A percentile compares a stretch with the other conserved stretches of the same genome.
These are phyloP conservation scores for Boletus insuetus DNA, from an alignment of 768 basidiomycete species.

Conservation along the genomic window DNA sequence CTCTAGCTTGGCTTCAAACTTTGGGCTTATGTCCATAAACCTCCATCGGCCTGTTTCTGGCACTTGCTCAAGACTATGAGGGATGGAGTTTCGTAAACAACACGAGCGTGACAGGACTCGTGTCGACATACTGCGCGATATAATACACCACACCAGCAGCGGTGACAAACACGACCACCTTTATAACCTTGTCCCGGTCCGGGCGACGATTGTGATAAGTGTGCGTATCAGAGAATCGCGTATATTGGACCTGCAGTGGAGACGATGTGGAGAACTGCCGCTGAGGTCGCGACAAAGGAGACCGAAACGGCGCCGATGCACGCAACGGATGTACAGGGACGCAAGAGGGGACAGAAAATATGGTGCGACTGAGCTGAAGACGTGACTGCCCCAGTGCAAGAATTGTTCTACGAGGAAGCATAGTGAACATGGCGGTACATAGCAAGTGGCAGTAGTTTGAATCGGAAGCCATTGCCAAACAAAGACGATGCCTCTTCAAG, in stretches of 20 bases:
- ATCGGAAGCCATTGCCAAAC: slow-evolving; percentile 13
- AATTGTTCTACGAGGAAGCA: not conserved
- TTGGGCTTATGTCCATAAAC: slow-evolving; percentile 76
- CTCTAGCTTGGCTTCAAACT: slow-evolving; percentile 54
- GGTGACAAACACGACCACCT: slow-evolving; percentile 17
- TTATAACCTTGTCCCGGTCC: slow-evolving; percentile 8
- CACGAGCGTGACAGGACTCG: not conserved
- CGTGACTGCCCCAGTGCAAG: slow-evolving; percentile 3
- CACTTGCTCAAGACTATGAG: slow-evolving; percentile 71
- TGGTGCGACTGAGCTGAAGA: not conserved
- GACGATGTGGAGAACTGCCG: slow-evolving; percentile 23
- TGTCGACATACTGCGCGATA: slow-evolving; percentile 28
- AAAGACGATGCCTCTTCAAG: not conserved
- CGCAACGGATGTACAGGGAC: not conserved
- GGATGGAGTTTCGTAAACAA: not conserved
- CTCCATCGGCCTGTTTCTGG: slow-evolving; percentile 85
- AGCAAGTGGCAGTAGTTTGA: not conserved
- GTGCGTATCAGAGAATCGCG: slow-evolving; percentile 22
- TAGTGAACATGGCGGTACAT: slow-evolving; percentile 9
- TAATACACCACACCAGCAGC: slow-evolving; percentile 25
- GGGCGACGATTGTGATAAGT: slow-evolving; percentile 3
- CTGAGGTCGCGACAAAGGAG: not conserved
- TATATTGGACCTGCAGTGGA: slow-evolving; percentile 24
- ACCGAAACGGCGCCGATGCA: not conserved
- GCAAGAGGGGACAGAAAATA: not conserved